Evolutionary conservation across 2,329 filamentous ascomycete species (phyloP), one percentile per base, ranked within the genome.

Genomic region (Exophiala spinifera): DNA sequence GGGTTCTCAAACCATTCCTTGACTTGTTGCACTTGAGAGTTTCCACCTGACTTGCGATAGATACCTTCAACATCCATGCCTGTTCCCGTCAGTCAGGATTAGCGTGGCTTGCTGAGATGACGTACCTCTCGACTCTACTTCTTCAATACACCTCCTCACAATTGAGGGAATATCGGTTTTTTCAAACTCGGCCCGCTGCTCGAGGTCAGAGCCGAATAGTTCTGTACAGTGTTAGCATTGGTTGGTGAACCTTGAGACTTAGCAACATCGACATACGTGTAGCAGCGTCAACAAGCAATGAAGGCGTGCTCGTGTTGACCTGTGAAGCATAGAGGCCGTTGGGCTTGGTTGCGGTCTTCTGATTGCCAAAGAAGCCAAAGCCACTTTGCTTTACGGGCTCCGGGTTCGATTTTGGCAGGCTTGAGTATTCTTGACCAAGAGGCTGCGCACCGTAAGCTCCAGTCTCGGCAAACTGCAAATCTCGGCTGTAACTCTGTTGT

Each of bases 51-150:
- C 79, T 99, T 99, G 66, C 94, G 86, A 75, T 99, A 99, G 64
- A 99, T 95, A 59, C 94, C 94, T 74, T 97, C 94, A 63, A 95
- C 83, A 65, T 97, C 91, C 89, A 99, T 96, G 43, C 79, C 78
- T 80, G 53, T 21, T 14, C 28, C 46, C 21, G 67, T 42, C 59
- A 65, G 61, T 42, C 39, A 42, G 20, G 39, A 17, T 5, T 10
- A 20, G 21, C 21, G 39, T 42, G 15, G n/a, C 21, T 14, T 19
- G 39, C 28, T 10, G 28, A 10, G 11, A 31, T 19, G 49, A 61
- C 72, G 49, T 67, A 72, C 92, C 94, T 68, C 94, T 86, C 19
- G 94, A 76, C 71, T 99, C 94, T 36, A 99, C 94, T 73, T 99
- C 92, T 68, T 96, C 89, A 63, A 99, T 95, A 72, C 94, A 99